A percentile compares a stretch with the other conserved stretches of the same genome.
These are phyloP conservation scores for Rhynchosporium secalis DNA, from an alignment of 2,329 filamentous ascomycete species.

Conservation along the genomic window DNA sequence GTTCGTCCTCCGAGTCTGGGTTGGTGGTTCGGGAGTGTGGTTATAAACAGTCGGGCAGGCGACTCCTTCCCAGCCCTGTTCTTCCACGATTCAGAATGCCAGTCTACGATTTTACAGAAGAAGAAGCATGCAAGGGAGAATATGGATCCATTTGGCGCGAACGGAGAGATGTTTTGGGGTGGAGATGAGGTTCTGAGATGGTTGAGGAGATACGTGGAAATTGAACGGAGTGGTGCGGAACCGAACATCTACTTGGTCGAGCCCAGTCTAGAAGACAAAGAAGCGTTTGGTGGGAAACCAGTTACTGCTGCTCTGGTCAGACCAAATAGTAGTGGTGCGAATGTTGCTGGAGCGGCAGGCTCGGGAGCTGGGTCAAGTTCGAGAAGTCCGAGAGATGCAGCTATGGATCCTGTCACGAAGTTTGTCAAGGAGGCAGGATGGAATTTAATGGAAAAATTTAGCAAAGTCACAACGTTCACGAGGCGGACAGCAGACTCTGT, in stretches of 20 bases:
- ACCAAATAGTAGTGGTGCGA: conserved; percentile 40
- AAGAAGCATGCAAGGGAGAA: conserved; percentile 79
- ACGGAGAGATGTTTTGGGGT: conserved; percentile 92
- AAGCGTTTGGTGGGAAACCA: conserved; percentile 62
- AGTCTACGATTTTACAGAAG: conserved; percentile 91
- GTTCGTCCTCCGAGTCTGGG: conserved; percentile 89
- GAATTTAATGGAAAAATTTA: conserved; percentile 95
- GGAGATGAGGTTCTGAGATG: conserved; percentile 93
- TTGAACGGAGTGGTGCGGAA: conserved; percentile 84
- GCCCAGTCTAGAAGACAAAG: conserved; percentile 78
- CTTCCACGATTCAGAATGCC: conserved; percentile 96
- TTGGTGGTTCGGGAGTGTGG: conserved; percentile 97
- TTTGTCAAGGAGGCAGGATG: conserved; percentile 92
- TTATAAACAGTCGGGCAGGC: conserved; percentile 87
- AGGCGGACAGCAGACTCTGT: conserved; percentile 88
- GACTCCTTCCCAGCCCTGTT: conserved; percentile 95
- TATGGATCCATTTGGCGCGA: conserved; percentile 87
- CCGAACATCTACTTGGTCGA: conserved; percentile 90
- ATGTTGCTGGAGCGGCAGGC: conserved; percentile 42
- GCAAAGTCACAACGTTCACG: conserved; percentile 95
- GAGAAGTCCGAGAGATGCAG: conserved; percentile 57
- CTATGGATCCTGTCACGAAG: conserved; percentile 92
- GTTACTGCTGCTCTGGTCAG: conserved; percentile 45
- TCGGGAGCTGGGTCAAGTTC: conserved; percentile 40
- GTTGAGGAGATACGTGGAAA: conserved; percentile 78